Percentiles rank a stretch among this genome's conserved stretches.
phyloP scores from a whole-genome alignment of 352 stramenopile genomes.

The Blastocystis hominis region DNA sequence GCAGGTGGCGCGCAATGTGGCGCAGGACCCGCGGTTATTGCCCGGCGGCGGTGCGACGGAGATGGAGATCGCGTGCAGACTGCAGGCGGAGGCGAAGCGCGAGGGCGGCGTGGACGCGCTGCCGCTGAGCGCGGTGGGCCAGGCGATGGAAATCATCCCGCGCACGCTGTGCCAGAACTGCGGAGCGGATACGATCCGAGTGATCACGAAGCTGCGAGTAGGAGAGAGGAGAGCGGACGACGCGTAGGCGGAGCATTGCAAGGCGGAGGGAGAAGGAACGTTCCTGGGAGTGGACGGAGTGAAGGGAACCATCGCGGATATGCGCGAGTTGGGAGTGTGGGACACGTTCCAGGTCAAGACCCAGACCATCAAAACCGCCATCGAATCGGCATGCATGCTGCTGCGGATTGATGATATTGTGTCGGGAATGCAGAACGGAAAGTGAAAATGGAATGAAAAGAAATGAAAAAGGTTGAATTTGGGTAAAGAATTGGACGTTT shows the following conservation, averaged over 20 bases:
- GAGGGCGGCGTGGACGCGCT: too few species aligned
- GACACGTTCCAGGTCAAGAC: constrained; percentile 99
- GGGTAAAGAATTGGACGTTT: too few species aligned
- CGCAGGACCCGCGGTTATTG: constrained; percentile 91
- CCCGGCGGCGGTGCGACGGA: constrained; percentile 88
- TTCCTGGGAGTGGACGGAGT: constrained; percentile 72
- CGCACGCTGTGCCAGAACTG: constrained; percentile 97
- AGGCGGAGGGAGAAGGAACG: constrained; percentile 66
- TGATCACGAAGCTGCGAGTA: constrained; percentile 85
- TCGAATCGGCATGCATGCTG: constrained; percentile 74
- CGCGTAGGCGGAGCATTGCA: constrained; percentile 12
- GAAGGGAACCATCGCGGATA: constrained; percentile 78
- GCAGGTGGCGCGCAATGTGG: constrained; percentile 95
- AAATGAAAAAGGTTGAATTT: too few species aligned
- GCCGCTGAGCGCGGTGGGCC: constrained; percentile 87
- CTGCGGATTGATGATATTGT: constrained; percentile 99
- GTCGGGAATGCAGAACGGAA: constrained; percentile 89
- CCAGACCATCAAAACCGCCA: constrained; percentile 98
- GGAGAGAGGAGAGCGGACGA: not conserved
- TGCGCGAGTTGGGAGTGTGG: constrained; percentile 89
- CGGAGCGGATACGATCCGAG: constrained; percentile 90
- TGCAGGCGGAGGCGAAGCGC: constrained; percentile 81
- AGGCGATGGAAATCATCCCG: constrained; percentile 96
- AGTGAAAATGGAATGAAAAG: too few species aligned
- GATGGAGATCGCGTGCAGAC: constrained; percentile 84